Evolutionary conservation across 495 filamentous ascomycete species (phyloP).

Genomic region (Neurospora hispaniola): DNA sequence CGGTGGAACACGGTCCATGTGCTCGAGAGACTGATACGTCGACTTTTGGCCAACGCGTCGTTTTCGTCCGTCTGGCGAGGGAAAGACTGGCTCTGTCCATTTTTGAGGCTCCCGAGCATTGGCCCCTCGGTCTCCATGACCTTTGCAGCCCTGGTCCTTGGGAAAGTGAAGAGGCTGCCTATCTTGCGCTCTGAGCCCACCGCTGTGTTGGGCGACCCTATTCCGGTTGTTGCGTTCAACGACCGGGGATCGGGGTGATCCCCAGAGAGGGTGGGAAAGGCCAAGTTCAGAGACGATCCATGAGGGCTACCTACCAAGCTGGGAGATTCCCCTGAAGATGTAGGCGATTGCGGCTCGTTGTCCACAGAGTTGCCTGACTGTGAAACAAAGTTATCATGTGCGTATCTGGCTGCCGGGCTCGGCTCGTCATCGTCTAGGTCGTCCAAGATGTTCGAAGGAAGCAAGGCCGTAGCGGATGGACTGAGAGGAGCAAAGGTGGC

Average conservation of each 20-base stretch:
- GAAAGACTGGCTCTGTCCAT: constrained; percentile 73
- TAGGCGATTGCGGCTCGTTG: constrained; percentile 55
- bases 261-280: constrained; percentile 33
- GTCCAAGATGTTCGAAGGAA: constrained; percentile 69
- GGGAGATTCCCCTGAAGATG: constrained; percentile 52
- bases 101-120: constrained; percentile 60
- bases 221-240: constrained; percentile 14
- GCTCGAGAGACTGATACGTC: constrained; percentile 40
- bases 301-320: constrained; percentile 60
- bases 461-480: constrained; percentile 63
- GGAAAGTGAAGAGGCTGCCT: constrained; percentile 49
- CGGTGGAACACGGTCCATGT: constrained; percentile 47
- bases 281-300: constrained; percentile 47
- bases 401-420: constrained; percentile 35
- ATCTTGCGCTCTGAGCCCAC: constrained; percentile 24
- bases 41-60: constrained; percentile 29
- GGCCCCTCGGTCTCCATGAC: constrained; percentile 57
- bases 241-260: constrained; percentile 29
- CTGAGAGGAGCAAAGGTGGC: constrained; percentile 59
- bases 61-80: constrained; percentile 45
- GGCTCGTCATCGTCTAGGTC: constrained; percentile 59
- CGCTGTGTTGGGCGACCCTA: constrained; percentile 9
- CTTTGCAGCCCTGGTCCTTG: constrained; percentile 57
- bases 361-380: constrained; percentile 33
- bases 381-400: constrained; percentile 19